A percentile compares a stretch with the other conserved stretches of the same genome.
Conservation (phyloP, 768 basidiomycete species). For the Boletellus sp. region DNA sequence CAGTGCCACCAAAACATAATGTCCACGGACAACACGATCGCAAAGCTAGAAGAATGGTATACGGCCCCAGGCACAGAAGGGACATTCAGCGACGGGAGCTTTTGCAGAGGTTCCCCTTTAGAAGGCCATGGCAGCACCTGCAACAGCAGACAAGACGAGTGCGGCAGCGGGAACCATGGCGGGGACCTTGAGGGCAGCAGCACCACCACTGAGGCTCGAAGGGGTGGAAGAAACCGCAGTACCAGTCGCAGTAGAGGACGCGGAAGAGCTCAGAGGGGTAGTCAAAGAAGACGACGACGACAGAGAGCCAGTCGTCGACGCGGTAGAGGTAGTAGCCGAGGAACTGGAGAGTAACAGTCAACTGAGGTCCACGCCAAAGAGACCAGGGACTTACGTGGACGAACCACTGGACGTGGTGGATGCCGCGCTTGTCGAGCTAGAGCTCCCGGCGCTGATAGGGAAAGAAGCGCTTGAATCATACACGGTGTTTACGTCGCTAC, state of each 20-base stretch:
- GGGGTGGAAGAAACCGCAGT: constrained; percentile 23
- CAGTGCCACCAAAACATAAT: constrained; percentile 12
- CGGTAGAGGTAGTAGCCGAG: neutral
- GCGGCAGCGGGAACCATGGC: constrained; percentile 35
- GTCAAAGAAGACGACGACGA: neutral
- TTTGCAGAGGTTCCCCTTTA: constrained; percentile 25
- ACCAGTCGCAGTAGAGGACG: constrained; percentile 4
- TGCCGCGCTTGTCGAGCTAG: constrained; percentile 1
- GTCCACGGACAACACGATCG: neutral
- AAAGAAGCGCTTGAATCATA: constrained; percentile 41
- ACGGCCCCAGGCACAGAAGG: neutral
- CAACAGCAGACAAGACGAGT: constrained; percentile 45
- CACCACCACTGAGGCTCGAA: constrained; percentile 22
- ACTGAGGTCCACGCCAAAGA: fast-evolving
- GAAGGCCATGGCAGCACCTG: constrained; percentile 47
- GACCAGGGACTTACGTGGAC: constrained; percentile 7
- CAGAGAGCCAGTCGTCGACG: neutral
- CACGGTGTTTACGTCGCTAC: constrained; percentile 43
- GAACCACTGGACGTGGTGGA: constrained; percentile 11
- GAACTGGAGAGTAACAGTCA: constrained; percentile 4
- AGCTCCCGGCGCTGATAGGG: constrained; percentile 31
- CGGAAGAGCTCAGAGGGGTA: neutral
- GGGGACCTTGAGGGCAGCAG: constrained; percentile 31
- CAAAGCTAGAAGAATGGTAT: constrained; percentile 12
- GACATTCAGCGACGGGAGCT: neutral